Base-by-base conservation (phyloP, 805 yeast species). In the Komagataella populi region DNA sequence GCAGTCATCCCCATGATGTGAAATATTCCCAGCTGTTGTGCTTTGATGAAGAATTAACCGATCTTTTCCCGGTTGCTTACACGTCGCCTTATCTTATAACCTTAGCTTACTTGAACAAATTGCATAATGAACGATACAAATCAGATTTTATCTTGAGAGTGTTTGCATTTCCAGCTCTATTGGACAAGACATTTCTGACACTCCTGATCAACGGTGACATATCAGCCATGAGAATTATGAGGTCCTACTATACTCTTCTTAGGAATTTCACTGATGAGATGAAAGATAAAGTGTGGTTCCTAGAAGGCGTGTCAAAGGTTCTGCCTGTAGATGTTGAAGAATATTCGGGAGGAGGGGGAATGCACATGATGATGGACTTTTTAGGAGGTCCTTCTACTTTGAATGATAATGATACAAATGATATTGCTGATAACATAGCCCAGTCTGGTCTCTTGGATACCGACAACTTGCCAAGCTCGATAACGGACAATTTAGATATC, bases 291-390 rank as follows among this genome's bases (percentile, higher is more conserved):
- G 95, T 90, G 16, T 90, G 97, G 97, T 89, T 90, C 58, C 71
- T 90, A 55, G 96, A 90, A 65, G 97, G 97, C 3, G 93, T 88
- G 2, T 79, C 93, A 4, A 80, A 82, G 51, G 95, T 89, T 0
- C 71, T 90, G 48, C 96, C 96, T 0, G 95, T 83, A 8, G 96
- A 89, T 64, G 95, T 87, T 51, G 96, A 90, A 58, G 88, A 84
- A 59, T 85, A 87, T 61, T 81, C 90, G 12, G 95, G 96, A 45
- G 87, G 95, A 55, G 93, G 95, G 50, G 93, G 93, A 55, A 84
- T 84, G 88, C 89, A 84, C 62, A 85, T 85, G 95, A 85, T 85
- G 95, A 69, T 85, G 65, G 93, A 85, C 64, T 85, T 85, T 69
- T 70, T 85, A 17, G 95, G 93, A 18, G 93, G 93, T 10, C 71